These are phyloP conservation scores for Ogataea neopini DNA, from an alignment of 805 yeast species.

Conservation along the genomic window DNA sequence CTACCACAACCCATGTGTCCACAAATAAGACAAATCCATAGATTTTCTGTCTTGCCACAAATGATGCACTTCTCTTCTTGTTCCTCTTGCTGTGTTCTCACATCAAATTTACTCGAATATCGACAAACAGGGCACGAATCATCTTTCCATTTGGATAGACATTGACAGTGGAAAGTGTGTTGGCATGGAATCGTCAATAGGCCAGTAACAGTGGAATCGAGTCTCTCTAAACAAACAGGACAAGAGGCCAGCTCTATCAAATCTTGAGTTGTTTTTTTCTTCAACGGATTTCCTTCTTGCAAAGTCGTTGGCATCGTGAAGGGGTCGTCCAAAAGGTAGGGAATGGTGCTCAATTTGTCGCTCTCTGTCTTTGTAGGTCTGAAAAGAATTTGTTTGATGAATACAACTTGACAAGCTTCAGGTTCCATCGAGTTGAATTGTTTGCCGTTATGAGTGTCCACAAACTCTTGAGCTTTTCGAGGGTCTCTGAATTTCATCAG, in stretches of 20 bases:
- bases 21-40: conserved; percentile 90
- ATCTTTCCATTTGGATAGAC: conserved; percentile 85
- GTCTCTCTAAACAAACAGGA: conserved; percentile 87
- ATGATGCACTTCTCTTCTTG: conserved; percentile 47
- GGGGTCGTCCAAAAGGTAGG: conserved; percentile 72
- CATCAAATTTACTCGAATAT: conserved; percentile 51
- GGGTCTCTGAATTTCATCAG: conserved; percentile 68
- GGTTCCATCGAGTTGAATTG: conserved; percentile 87
- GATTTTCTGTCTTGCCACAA: conserved; percentile 60
- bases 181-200: conserved; percentile 87
- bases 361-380: conserved; percentile 32
- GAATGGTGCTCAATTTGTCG: conserved; percentile 42
- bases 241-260: conserved; percentile 77
- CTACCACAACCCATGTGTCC: conserved; percentile 93
- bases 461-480: conserved; percentile 61
- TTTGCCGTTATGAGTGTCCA: conserved; percentile 65
- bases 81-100: conserved; percentile 26
- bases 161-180: conserved; percentile 89
- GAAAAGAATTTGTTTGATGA: conserved; percentile 60
- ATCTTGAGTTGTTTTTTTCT: not conserved
- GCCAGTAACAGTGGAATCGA: conserved; percentile 82
- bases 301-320: conserved; percentile 44
- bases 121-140: conserved; percentile 91
- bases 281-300: not conserved
- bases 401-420: conserved; percentile 77